Base-by-base conservation (phyloP, 495 filamentous ascomycete genomes). In the Trichocladium antarcticum region DNA sequence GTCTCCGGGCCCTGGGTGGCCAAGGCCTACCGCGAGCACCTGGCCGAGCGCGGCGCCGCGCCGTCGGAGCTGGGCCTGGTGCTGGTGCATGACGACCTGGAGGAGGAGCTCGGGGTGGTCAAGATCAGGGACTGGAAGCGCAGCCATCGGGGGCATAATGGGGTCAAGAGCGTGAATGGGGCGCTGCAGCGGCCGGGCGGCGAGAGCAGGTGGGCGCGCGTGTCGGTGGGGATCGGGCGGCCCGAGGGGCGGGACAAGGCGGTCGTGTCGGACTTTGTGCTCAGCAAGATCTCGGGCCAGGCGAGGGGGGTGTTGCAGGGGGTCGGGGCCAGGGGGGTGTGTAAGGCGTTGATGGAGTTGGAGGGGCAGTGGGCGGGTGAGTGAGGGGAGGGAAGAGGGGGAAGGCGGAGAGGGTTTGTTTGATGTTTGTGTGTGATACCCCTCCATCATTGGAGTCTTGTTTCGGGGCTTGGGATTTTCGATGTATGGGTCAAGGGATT, bases 81-180 rank as follows among this genome's bases (percentile, higher is more conserved):
- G 3, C 66, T 95, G 2, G 67, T 95, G 22, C 86, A 95, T 65
- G 88, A 95, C 57, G 88, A 94, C 58, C 65, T 95, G 8, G 87
- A 95, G 59, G 71, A 73, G 37, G 66, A 71, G 20, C 55, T 86
- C 10, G 86, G 87, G 1, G 75, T 73, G 32, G 69, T 93, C 5
- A 82, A 71, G 35, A 34, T 79, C 64, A 55, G 70, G 61, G 39
- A 55, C 37, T 68, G 77, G 76, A 39, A 81, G 64, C 60, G 64
- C 70, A 87, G 83, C 65, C 62, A 78, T 31, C 71, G 77, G 14
- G 88, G 88, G 0, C 88, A 95, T 62, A 88, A 89, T 51, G 88
- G 88, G 5, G 51, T 95, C 35, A 85, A 83, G 62, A 85, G 80
- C 58, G 69, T 80, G 14, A 68, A 79, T 42, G 67, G 67, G 29